Base-by-base conservation (phyloP, 176 grass and related monocot species). In the Carex pumila region DNA sequence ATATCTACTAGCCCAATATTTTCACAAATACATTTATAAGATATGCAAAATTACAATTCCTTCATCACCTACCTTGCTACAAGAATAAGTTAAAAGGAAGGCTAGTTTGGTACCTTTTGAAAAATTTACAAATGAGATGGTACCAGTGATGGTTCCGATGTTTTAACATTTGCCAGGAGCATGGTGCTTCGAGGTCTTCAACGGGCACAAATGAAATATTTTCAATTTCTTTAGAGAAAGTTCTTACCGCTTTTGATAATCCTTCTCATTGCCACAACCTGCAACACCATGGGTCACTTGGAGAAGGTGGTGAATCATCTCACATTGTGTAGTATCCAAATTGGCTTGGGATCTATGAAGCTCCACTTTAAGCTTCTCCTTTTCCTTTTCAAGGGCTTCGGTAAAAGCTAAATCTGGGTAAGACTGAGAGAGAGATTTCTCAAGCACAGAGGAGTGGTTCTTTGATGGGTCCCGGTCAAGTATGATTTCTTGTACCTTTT, bases 341-440 rank as follows among this genome's bases (percentile, higher is more conserved):
- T 85, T 91, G 69, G 81, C 91, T 75, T 94, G 91, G 43, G 96
- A 98, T 74, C 93, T 85, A 63, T 98, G 93, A 82, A 98, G 96
- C 64, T 98, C 96, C 45, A 90, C 82, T 85, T 95, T 89, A 67
- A 98, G 96, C 76, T 98, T 98, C 84, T 98, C 96, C 39, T 89
- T 95, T 87, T 98, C 96, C 79, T 93, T 98, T 29, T 45, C 81
- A 66, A 98, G 92, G n/a, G 92, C 96, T 80, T 93, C 84, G 21
- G 90, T 92, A 61, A 98, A 98, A 32, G 91, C 91, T 71, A 98
- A 52, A 79, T 95, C 93, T 65, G 96, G 96, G 53, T 98, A 98
- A 49, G 96, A 93, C 74, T 89, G 86, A 22, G 96, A 95, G 39
- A 98, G 88, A 67, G 91, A 87, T 79, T 98, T 98, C 85, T 98